Percentiles rank a stretch among this genome's conserved stretches.
These are phyloP conservation scores for Volvox carteri DNA, from an alignment of 163 green algal species.

Conservation along the genomic window DNA sequence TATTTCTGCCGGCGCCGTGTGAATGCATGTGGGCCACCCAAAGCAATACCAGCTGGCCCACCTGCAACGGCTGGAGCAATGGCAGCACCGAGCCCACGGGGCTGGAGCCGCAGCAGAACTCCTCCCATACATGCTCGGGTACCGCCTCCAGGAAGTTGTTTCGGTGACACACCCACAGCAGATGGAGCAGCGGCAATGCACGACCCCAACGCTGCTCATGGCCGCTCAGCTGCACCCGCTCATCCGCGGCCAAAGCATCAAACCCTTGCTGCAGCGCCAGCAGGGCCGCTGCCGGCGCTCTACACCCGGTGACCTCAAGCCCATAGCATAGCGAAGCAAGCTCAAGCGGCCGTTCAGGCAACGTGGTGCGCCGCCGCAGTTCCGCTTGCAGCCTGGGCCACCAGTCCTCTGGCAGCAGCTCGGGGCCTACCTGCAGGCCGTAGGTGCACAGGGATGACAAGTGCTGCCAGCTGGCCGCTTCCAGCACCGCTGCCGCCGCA, in stretches of 20 bases:
- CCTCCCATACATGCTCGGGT: neutral
- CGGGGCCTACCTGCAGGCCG: neutral
- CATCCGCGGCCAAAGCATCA: neutral
- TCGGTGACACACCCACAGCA: slow-evolving; percentile 8
- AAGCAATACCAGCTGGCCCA: slow-evolving; percentile 35
- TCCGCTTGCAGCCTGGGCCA: slow-evolving; percentile 4
- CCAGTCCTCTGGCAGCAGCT: neutral
- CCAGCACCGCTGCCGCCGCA: neutral
- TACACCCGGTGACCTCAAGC: neutral
- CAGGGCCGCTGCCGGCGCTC: neutral
- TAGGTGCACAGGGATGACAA: slow-evolving; percentile 20
- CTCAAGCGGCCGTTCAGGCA: neutral
- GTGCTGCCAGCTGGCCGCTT: neutral
- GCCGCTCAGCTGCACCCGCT: too few species aligned
- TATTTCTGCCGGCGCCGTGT: too few species aligned
- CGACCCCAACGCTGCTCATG: neutral
- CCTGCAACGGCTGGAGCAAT: slow-evolving; percentile 13
- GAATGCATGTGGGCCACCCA: neutral
- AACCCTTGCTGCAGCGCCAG: neutral
- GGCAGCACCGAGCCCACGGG: neutral
- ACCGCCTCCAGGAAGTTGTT: neutral
- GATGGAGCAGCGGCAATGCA: slow-evolving; percentile 1
- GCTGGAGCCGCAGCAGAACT: neutral
- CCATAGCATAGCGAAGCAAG: slow-evolving; percentile 28
- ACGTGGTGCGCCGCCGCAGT: neutral